Base-by-base conservation (phyloP, 78 protist species). In the Emiliania huxleyi region DNA sequence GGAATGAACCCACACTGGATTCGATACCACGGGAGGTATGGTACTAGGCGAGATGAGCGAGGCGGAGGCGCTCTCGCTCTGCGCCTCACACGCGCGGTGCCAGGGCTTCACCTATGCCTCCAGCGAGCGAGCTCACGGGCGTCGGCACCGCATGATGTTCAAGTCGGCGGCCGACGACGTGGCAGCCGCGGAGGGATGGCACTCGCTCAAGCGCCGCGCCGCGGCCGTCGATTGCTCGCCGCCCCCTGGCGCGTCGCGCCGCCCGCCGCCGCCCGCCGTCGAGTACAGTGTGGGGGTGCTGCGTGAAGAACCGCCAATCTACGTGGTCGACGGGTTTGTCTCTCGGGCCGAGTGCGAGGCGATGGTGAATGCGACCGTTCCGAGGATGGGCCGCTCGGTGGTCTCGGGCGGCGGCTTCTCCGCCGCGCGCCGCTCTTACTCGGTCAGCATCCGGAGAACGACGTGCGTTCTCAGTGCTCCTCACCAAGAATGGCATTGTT, bases 361-460 rank as follows among this genome's bases (percentile, higher is more conserved):
- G 37, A 77, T 77, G 85, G 33, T 77, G 33, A 35, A 71, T 40
- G 3, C 2, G 40, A 71, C 81, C 15, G 19, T 71, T 6, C 81
- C 81, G 6, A 2, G 6, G 42, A 71, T 71, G 81, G 81, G 81
- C 81, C 81, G 81, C 81, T 71, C 81, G n/a, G 81, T 71, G 81
- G 73, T 62, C 73, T 71, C 21, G 2, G 81, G 81, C 2, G 44
- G 85, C 46, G n/a, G 85, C 48, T 40, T 8, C 18, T 77, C 85
- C n/a, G 8, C 11, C 11, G 11, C n/a, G 75, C 75, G 75, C 75
- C 75, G 23, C 11, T 62, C 75, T 4, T 62, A 62, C 12, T 62
- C 75, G 37, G 75, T 62, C 75, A 52, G 15, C 62, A 52, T 52
- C n/a, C n/a, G n/a, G n/a, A n/a, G n/a, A n/a, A n/a, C n/a, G n/a